Percentiles rank a stretch among this genome's conserved stretches.
Conservation (phyloP, 2,329 filamentous ascomycete species). For the Fusarium chaquense region DNA sequence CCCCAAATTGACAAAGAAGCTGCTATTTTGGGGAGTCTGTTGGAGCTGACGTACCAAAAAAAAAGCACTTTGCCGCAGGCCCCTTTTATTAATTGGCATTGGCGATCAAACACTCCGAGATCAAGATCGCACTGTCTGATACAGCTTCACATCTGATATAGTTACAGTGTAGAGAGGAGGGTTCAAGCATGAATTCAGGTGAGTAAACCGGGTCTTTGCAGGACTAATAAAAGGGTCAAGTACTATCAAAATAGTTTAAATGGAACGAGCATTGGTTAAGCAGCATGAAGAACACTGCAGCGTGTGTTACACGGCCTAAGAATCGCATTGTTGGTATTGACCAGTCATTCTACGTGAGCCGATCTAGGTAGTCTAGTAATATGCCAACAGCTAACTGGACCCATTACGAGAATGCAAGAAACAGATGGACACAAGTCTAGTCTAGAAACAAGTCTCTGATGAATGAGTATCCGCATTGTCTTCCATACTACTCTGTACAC, state of each 20-base stretch:
- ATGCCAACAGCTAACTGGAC: background rate
- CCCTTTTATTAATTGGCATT: conserved; percentile 41
- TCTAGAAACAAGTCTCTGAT: background rate
- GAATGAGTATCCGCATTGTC: background rate
- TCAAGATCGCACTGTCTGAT: conserved; percentile 34
- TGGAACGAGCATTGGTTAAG: background rate
- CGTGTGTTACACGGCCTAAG: background rate
- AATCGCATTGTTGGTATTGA: background rate
- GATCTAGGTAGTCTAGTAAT: background rate
- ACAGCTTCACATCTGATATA: conserved; percentile 11
- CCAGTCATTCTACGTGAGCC: background rate
- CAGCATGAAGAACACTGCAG: conserved; percentile 6
- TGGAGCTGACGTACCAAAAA: conserved; percentile 5
- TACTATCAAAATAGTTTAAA: background rate
- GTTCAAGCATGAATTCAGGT: conserved; percentile 7
- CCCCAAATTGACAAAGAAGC: background rate
- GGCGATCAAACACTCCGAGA: conserved; percentile 38
- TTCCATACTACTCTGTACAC: background rate
- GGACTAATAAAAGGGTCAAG: background rate
- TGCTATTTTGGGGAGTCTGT: background rate
- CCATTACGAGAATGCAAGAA: background rate
- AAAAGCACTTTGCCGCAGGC: conserved; percentile 25
- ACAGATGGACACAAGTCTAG: background rate
- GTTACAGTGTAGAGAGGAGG: background rate
- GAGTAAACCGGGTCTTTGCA: conserved; percentile 3